These are phyloP conservation scores for Cryptococcus sp. DNA, from an alignment of 1,284 basidiomycete genomes.

Conservation along the genomic window DNA sequence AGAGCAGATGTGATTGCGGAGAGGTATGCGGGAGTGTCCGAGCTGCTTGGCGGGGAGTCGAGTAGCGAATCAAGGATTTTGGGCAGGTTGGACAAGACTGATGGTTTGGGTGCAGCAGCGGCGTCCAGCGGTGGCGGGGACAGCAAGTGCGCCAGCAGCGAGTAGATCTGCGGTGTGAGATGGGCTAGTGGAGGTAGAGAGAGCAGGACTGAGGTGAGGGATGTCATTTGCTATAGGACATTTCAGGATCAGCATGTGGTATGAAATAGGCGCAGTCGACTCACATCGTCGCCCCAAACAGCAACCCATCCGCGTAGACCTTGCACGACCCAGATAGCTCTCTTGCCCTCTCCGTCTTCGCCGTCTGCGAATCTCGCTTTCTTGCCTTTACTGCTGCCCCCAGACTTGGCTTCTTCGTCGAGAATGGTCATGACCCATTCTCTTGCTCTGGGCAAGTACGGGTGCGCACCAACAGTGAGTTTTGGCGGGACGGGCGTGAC, in stretches of 20 bases:
- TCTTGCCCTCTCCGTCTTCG: slow-evolving; percentile 63
- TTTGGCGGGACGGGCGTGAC: slow-evolving; percentile 73
- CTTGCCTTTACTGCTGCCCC: slow-evolving; percentile 62
- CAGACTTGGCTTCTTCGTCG: slow-evolving; percentile 63
- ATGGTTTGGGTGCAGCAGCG: slow-evolving; percentile 31
- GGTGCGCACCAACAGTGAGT: slow-evolving; percentile 63
- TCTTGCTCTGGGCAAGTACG: slow-evolving; percentile 74
- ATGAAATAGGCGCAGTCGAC: slow-evolving; percentile 14
- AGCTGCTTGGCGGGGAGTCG: slow-evolving; percentile 68
- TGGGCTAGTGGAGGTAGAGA: slow-evolving; percentile 78
- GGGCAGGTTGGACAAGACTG: slow-evolving; percentile 58
- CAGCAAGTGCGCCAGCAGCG: slow-evolving; percentile 74
- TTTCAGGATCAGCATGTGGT: slow-evolving; percentile 3
- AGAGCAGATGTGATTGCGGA: slow-evolving; percentile 58
- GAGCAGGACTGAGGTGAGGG: slow-evolving; percentile 70
- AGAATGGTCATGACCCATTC: slow-evolving; percentile 76
- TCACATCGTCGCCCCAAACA: slow-evolving; percentile 65
- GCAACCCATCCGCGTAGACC: slow-evolving; percentile 65
- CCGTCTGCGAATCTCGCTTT: slow-evolving; percentile 58
- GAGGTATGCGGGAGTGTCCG: slow-evolving; percentile 58
- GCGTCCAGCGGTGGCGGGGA: slow-evolving; percentile 53
- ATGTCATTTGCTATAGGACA: slow-evolving; percentile 63
- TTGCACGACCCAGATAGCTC: slow-evolving; percentile 75
- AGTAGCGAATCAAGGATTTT: slow-evolving; percentile 73
- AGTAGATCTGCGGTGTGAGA: slow-evolving; percentile 78